Evolutionary conservation across 495 filamentous ascomycete genomes (phyloP), one percentile per base, ranked within the genome.

Genomic region (Xylaria castorea): DNA sequence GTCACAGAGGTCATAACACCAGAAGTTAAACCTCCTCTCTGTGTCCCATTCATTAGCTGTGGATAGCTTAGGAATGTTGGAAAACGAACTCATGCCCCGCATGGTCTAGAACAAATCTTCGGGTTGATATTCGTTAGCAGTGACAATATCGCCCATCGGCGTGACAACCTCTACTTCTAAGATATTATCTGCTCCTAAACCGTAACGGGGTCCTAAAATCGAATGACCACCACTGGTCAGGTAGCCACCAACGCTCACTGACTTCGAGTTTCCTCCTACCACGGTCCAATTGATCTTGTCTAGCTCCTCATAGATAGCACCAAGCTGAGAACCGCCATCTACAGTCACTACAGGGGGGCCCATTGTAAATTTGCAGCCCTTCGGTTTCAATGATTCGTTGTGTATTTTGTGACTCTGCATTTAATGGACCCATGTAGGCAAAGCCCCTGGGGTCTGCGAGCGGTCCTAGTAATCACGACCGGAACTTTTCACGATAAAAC

Each of bases 21-120:
- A 57, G 89, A 92, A 11, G 89, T 91, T 22, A 88, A 88, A 30
- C 85, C 89, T 20, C 90, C 91, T 20, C 91, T 91, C 83, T 87
- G 46, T 11, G 60, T 42, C 58, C 71, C 38, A 70, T 68, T n/a
- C 3, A 46, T 46, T 30, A 25, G 55, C 2, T 18, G 1, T 34
- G 36, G n/a, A n/a, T 46, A 62, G 18, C 11, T 18, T 1, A 1
- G 1, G 20, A 66, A 63, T 25, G 36, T 9, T 38, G 22, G 18
- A 3, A 55, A 55, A 6, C 48, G 1, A n/a, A 76, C 84, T 80
- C 75, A 87, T 83, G 1, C 90, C 91, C 44, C 87, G 83, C 50
- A 92, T 82, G 11, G 91, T 91, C 90, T 89, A 92, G 78, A 90
- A 92, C 8, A 93, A 75, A 76, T 92, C 91, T 0, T 80, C 61